phyloP scores from a whole-genome alignment of 192 early-diverging fungal genomes.

The Umbelopsis sp. region DNA sequence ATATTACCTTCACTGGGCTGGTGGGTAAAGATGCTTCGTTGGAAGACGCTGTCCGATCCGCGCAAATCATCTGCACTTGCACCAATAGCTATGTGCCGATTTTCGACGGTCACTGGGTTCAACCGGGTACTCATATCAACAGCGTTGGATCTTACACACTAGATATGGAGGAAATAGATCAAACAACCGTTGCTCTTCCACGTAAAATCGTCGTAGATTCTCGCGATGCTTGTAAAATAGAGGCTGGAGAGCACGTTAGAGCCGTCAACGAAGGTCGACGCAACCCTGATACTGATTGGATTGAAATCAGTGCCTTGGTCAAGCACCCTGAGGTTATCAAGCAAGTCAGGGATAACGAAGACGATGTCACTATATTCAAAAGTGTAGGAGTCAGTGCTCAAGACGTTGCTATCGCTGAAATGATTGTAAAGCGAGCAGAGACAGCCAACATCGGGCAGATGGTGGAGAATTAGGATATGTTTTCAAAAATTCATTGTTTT shows the following conservation, averaged over 20 bases:
- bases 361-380: conserved; percentile 53
- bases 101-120: conserved; percentile 45
- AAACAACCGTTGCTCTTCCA: conserved; percentile 32
- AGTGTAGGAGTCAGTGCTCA: conserved; percentile 58
- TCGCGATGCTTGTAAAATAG: conserved; percentile 40
- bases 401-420: conserved; percentile 50
- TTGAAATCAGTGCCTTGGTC: conserved; percentile 33
- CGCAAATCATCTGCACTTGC: conserved; percentile 56
- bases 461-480: conserved; percentile 35
- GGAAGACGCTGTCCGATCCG: conserved; percentile 35
- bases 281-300: conserved; percentile 27
- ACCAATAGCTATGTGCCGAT: conserved; percentile 46
- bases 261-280: conserved; percentile 32
- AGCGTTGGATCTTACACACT: conserved; percentile 52
- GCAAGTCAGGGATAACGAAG: not conserved
- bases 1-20: conserved; percentile 31
- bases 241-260: conserved; percentile 52
- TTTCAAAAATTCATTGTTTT: not conserved
- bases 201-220: conserved; percentile 43
- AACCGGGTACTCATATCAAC: conserved; percentile 47
- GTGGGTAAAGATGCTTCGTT: conserved; percentile 29
- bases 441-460: conserved; percentile 34
- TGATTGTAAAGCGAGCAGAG: conserved; percentile 46
- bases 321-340: conserved; percentile 1
- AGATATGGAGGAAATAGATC: conserved; percentile 56